Percentiles rank a stretch among this genome's conserved stretches.
These are phyloP conservation scores for Cylindrotheca closterium DNA, from an alignment of 108 stramenopile genomes.

Conservation along the genomic window DNA sequence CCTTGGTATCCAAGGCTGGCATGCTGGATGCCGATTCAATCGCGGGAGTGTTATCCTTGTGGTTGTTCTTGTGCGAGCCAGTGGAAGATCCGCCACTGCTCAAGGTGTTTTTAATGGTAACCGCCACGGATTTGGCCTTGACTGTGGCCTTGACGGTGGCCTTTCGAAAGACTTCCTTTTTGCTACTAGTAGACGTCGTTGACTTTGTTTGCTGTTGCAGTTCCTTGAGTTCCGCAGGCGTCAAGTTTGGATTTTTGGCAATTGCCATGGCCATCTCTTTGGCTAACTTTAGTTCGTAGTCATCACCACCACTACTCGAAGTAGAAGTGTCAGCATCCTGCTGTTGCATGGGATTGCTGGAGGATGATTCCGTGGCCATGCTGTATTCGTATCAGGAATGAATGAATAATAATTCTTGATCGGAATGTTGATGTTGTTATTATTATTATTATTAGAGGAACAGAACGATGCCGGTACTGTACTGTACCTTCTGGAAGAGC, in stretches of 20 bases:
- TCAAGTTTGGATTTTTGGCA: conserved; percentile 59
- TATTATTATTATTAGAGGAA: no score
- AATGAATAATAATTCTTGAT: neutral
- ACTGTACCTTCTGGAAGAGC: no score
- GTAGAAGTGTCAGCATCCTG: no score
- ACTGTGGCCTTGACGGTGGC: conserved; percentile 1
- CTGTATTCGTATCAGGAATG: neutral
- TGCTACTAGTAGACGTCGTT: neutral
- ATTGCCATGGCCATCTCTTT: conserved; percentile 72
- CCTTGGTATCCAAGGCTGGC: neutral
- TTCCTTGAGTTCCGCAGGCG: conserved; percentile 54
- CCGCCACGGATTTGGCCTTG: no score
- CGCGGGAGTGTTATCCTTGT: no score
- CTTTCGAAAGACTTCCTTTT: conserved; percentile 1
- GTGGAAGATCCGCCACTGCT: no score
- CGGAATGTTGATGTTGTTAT: no score
- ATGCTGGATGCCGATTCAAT: neutral
- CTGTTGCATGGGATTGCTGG: no score
- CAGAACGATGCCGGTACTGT: no score
- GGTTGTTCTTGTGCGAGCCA: no score
- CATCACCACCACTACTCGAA: conserved; percentile 25
- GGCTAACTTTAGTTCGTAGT: conserved; percentile 58
- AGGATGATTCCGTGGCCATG: neutral
- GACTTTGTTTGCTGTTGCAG: conserved; percentile 10
- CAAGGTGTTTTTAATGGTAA: no score